These are phyloP conservation scores for Rhynchosporium agropyri DNA, from an alignment of 2,329 filamentous ascomycete species.

Conservation along the genomic window DNA sequence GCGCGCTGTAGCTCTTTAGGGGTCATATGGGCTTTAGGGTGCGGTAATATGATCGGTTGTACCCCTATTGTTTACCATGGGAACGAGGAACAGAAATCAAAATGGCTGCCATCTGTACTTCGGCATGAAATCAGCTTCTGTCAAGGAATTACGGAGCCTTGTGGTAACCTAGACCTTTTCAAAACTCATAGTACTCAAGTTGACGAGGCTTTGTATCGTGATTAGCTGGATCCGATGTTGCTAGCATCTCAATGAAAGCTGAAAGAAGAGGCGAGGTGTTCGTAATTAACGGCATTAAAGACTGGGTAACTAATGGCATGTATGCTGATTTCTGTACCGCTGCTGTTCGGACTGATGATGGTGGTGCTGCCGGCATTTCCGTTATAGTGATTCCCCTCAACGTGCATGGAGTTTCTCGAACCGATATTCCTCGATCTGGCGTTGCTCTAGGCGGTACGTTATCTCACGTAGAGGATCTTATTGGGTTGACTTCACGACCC, in stretches of 20 bases:
- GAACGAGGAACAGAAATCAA: slow-evolving; percentile 77
- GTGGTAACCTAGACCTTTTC: slow-evolving; percentile 44
- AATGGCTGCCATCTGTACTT: slow-evolving; percentile 82
- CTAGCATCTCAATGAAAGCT: slow-evolving; percentile 89
- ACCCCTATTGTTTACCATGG: slow-evolving; percentile 91
- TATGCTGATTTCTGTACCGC: slow-evolving; percentile 96
- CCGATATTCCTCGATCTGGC: too few relatives aligned
- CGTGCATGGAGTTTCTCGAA: slow-evolving; percentile 79
- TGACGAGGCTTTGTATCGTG: background rate
- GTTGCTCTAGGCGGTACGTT: too few relatives aligned
- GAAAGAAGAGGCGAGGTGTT: slow-evolving; percentile 91
- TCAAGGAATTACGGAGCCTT: slow-evolving; percentile 90
- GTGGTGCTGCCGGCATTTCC: slow-evolving; percentile 87
- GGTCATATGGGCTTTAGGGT: slow-evolving; percentile 91
- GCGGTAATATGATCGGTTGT: slow-evolving; percentile 87
- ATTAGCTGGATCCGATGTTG: slow-evolving; percentile 81
- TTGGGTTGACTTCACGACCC: too few relatives aligned
- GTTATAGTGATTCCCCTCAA: slow-evolving; percentile 91
- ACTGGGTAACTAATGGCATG: slow-evolving; percentile 97
- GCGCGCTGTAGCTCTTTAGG: slow-evolving; percentile 84
- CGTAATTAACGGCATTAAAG: slow-evolving; percentile 98
- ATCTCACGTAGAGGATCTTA: too few relatives aligned
- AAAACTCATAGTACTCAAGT: background rate
- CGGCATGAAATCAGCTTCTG: slow-evolving; percentile 93
- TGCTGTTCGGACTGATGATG: slow-evolving; percentile 82